Evolutionary conservation across 2,329 filamentous ascomycete species (phyloP).

Genomic region (Microcera coccophila): DNA sequence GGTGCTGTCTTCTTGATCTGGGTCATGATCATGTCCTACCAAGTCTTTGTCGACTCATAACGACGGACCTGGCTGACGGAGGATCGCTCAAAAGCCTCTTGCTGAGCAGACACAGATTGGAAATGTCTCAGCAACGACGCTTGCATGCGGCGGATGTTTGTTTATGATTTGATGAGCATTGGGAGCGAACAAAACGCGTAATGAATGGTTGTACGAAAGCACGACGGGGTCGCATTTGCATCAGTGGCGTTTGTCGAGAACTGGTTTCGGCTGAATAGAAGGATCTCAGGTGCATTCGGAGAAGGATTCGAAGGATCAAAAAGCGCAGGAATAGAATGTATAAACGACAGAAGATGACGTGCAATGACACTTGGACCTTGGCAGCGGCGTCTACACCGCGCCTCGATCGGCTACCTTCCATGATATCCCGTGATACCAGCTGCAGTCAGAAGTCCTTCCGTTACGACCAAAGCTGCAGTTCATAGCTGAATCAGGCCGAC

Average conservation of each 20-base stretch:
- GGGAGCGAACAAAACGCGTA: too few species aligned
- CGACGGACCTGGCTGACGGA: not conserved
- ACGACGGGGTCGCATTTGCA: not conserved
- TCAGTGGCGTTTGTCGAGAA: not conserved
- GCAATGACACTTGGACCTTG: too few species aligned
- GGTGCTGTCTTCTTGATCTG: constrained; percentile 60
- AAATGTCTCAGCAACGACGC: not conserved
- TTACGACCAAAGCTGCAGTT: not conserved
- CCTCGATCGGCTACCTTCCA: not conserved
- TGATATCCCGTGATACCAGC: not conserved
- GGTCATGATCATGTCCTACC: constrained; percentile 65
- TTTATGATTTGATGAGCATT: too few species aligned
- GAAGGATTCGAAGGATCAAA: too few species aligned
- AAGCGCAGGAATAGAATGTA: too few species aligned
- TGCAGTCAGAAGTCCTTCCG: too few species aligned
- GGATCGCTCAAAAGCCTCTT: not conserved
- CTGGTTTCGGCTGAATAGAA: too few species aligned
- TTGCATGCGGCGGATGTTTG: not conserved
- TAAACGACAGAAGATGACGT: too few species aligned
- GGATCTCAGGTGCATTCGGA: too few species aligned
- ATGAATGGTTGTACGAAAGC: not conserved
- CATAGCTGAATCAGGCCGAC: too few species aligned
- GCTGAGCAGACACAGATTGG: not conserved
- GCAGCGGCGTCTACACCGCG: too few species aligned
- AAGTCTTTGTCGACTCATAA: constrained; percentile 52